A percentile compares a stretch with the other conserved stretches of the same genome.
phyloP scores from a whole-genome alignment of 257 asterid species.

The Cordia subcordata region DNA sequence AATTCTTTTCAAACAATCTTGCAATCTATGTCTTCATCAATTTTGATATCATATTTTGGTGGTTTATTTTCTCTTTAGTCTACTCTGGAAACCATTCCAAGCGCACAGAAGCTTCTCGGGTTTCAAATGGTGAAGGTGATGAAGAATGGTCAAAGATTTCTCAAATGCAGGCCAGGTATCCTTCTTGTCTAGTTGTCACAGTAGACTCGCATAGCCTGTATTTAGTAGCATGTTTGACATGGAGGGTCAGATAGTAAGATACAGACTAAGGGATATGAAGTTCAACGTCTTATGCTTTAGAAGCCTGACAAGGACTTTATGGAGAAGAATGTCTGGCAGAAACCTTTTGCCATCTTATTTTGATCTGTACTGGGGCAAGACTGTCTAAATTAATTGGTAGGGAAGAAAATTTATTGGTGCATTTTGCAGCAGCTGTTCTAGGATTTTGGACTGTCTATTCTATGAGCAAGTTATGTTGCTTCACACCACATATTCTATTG shows the following conservation, averaged over 20 bases:
- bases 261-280: too few species aligned
- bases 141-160: conserved; percentile 70
- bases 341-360: too few species aligned
- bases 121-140: conserved; percentile 46
- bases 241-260: background rate
- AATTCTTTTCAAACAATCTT: background rate
- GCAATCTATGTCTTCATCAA: conserved; percentile 8
- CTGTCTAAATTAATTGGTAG: too few species aligned
- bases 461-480: too few species aligned
- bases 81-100: conserved; percentile 22
- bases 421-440: too few species aligned
- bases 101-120: conserved; percentile 37
- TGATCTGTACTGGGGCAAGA: too few species aligned
- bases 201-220: background rate
- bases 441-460: too few species aligned
- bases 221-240: background rate
- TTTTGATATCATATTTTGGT: conserved; percentile 7
- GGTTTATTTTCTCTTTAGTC: conserved; percentile 27
- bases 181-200: conserved; percentile 3
- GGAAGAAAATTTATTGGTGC: too few species aligned
- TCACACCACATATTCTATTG: too few species aligned
- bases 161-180: conserved; percentile 76
- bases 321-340: too few species aligned
- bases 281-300: too few species aligned
- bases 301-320: too few species aligned